Base-by-base conservation (phyloP, 768 basidiomycete species). In the Tylopilus subfusipes region DNA sequence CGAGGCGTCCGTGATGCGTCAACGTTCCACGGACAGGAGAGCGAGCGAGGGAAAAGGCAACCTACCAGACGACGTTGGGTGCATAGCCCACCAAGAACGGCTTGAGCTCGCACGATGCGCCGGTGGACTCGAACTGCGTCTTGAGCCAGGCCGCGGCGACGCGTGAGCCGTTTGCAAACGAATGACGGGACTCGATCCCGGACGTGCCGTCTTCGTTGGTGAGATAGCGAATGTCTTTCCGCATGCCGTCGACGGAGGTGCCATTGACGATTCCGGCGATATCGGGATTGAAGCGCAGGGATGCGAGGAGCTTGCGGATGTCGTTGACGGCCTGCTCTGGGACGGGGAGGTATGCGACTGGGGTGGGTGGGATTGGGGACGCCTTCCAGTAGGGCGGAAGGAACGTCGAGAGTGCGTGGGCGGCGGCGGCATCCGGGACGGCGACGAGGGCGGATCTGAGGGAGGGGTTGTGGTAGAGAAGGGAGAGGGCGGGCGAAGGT, bases 1-100 rank as follows among this genome's bases (percentile, higher is more conserved):
- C 8, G 12, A 11, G 30, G 30, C 30, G 11, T 30, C n/a, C 38
- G 5, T 21, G 30, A 19, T 7, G 14, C 25, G 33, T 63, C 50
- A 33, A 34, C 27, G 31, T 33, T 27, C 53, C 27, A 49, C 19
- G n/a, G 14, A 16, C 14, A 19, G 14, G 16, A 22, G 11, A 31
- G 21, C 13, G 14, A 27, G 12, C 14, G 6, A 12, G 4, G 31
- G 4, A n/a, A n/a, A 40, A 8, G 13, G 10, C 9, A 33, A 4
- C 46, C 4, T 76, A 92, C 85, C 93, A 96, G 53, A 96, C 78
- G 42, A 96, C 86, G 64, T 96, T 93, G 11, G 94, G 93, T 4
- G 90, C 79, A 66, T 91, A 94, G 8, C 88, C 90, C 14, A 40
- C 10, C 25, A 85, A 68, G 79, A 93, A 97, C 0, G 74, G 64